phyloP scores from a whole-genome alignment of 768 basidiomycete species.

The Guyanaporus albipodus region DNA sequence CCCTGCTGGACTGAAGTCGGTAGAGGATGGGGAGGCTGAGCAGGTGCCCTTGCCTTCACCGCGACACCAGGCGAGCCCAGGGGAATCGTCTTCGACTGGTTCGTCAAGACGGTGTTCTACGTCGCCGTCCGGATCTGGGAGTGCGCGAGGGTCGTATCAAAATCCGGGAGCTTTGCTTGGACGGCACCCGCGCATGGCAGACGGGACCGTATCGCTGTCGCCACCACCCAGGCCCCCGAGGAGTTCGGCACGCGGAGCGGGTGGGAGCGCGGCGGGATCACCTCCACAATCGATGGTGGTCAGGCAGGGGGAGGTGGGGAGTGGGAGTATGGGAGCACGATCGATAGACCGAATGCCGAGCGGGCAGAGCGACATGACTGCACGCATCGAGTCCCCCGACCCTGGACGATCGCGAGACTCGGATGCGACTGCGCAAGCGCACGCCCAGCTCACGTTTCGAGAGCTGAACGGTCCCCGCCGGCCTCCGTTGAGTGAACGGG shows the following conservation, averaged over 20 bases:
- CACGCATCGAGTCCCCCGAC: conserved; percentile 13
- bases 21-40: conserved; percentile 9
- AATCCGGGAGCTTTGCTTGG: background rate
- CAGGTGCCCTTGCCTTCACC: conserved; percentile 9
- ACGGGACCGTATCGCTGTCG: conserved; percentile 24
- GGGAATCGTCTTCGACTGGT: conserved; percentile 18
- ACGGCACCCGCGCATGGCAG: conserved; percentile 10
- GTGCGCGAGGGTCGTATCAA: conserved; percentile 42
- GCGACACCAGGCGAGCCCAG: conserved; percentile 6
- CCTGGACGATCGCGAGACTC: conserved; percentile 1
- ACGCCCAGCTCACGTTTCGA: conserved; percentile 44
- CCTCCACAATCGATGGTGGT: conserved; percentile 7
- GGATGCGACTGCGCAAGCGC: conserved; percentile 14
- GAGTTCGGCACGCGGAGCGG: conserved; percentile 12
- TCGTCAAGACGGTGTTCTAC: conserved; percentile 47
- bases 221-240: conserved; percentile 27
- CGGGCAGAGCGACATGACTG: conserved; percentile 31
- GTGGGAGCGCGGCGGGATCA: conserved; percentile 2
- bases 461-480: conserved; percentile 38
- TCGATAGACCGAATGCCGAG: conserved; percentile 23
- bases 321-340: background rate
- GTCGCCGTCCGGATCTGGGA: conserved; percentile 21
- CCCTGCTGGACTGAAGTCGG: conserved; percentile 5
- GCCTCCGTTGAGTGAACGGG: conserved; percentile 52
- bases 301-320: background rate